phyloP scores from a whole-genome alignment of 2,329 filamentous ascomycete species.

The Colletotrichum chrysophilum region DNA sequence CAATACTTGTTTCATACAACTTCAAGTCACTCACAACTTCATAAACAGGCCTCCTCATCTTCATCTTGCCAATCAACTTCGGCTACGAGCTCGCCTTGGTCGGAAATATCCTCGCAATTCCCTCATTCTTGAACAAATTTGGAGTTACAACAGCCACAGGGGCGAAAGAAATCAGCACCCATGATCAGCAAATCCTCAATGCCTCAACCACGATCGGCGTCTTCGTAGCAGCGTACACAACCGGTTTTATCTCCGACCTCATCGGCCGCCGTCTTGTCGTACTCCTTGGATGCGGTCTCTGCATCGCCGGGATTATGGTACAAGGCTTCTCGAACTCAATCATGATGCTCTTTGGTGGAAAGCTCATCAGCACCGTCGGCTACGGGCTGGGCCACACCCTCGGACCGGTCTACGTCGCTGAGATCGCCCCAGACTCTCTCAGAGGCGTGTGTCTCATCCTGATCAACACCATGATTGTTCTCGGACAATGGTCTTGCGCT shows the following conservation, averaged over 20 bases:
- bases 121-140: neutral
- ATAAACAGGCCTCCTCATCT: neutral
- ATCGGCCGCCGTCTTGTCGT: slow-evolving; percentile 13
- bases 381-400: slow-evolving; percentile 13
- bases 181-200: neutral
- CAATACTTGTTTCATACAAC: rapidly evolving
- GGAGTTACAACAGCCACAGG: neutral
- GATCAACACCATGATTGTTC: slow-evolving; percentile 13
- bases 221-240: slow-evolving; percentile 9
- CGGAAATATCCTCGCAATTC: neutral
- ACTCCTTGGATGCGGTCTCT: neutral
- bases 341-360: slow-evolving; percentile 14
- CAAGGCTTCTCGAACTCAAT: slow-evolving; percentile 12
- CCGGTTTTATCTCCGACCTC: neutral
- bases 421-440: slow-evolving; percentile 17
- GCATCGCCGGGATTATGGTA: slow-evolving; percentile 8
- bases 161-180: neutral
- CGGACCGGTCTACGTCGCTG: slow-evolving; percentile 23
- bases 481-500: slow-evolving; percentile 6
- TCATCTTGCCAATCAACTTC: slow-evolving; percentile 10
- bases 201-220: neutral
- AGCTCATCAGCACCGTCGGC: slow-evolving; percentile 12
- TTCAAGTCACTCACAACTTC: rapidly evolving
- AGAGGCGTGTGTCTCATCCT: slow-evolving; percentile 12
- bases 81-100: slow-evolving; percentile 2